Evolutionary conservation across 2,329 filamentous ascomycete species (phyloP).

Genomic region (Orbilia brochopaga): DNA sequence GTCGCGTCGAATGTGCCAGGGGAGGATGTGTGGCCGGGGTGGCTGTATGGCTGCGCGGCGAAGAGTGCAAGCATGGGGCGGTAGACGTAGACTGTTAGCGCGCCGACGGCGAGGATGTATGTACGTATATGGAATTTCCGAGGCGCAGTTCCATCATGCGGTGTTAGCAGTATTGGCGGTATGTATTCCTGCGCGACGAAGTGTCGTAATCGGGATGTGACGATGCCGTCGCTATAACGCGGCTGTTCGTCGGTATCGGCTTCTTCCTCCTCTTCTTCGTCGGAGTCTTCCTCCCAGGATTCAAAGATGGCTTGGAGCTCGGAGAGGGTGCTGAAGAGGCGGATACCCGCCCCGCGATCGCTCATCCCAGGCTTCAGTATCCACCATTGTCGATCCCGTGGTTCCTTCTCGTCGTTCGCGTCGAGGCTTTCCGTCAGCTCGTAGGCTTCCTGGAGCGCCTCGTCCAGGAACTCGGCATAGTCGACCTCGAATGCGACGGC

Average conservation of each 20-base stretch:
- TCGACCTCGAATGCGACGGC: slow-evolving; percentile 91
- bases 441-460: slow-evolving; percentile 86
- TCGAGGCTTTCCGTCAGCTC: slow-evolving; percentile 81
- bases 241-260: slow-evolving; percentile 54
- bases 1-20: slow-evolving; percentile 55
- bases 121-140: slow-evolving; percentile 95
- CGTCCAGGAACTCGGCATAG: slow-evolving; percentile 94
- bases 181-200: slow-evolving; percentile 97
- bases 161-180: slow-evolving; percentile 76
- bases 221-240: slow-evolving; percentile 63
- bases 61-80: slow-evolving; percentile 91
- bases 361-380: slow-evolving; percentile 98
- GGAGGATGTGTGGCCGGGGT: slow-evolving; percentile 61
- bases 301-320: slow-evolving; percentile 89
- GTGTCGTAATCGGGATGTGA: slow-evolving; percentile 88
- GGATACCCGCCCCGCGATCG: slow-evolving; percentile 90
- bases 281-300: slow-evolving; percentile 76
- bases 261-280: slow-evolving; percentile 70
- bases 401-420: slow-evolving; percentile 65
- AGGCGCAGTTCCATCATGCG: slow-evolving; percentile 60
- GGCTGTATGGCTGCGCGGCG: slow-evolving; percentile 73
- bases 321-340: slow-evolving; percentile 82
- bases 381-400: slow-evolving; percentile 78
- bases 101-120: slow-evolving; percentile 82
- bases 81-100: slow-evolving; percentile 84